A percentile compares a stretch with the other conserved stretches of the same genome.
phyloP scores from a whole-genome alignment of 345 rosid genomes.

The Euphorbia pulcherrima region DNA sequence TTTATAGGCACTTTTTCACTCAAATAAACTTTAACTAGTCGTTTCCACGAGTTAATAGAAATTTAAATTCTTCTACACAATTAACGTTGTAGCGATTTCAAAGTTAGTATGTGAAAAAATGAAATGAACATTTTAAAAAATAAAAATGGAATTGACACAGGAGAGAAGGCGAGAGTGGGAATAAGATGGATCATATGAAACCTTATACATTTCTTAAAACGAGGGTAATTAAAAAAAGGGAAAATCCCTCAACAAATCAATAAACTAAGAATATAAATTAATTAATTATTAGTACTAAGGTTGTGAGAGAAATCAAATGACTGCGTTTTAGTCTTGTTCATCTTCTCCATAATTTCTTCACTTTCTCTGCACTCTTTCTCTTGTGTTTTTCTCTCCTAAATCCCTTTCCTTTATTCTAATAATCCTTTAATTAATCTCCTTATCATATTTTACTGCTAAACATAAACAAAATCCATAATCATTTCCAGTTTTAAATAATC shows the following conservation, averaged over 20 bases:
- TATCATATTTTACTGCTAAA: slow-evolving; percentile 10
- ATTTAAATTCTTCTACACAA: no score
- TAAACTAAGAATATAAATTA: slow-evolving; percentile 6
- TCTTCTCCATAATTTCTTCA: neutral
- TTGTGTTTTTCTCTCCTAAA: slow-evolving; percentile 9
- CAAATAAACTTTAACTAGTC: no score
- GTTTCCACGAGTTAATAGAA: no score
- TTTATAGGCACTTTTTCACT: no score
- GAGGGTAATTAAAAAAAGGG: neutral
- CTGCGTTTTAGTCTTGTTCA: slow-evolving; percentile 16
- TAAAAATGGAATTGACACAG: neutral
- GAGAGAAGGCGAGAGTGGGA: neutral
- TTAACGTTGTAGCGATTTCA: no score
- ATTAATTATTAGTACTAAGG: neutral
- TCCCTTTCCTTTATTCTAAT: slow-evolving; percentile 9
- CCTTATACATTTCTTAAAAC: neutral
- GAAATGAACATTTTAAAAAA: no score
- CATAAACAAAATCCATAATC: slow-evolving; percentile 25
- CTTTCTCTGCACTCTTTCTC: slow-evolving; percentile 11
- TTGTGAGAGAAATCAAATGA: slow-evolving; percentile 23
- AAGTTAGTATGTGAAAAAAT: no score
- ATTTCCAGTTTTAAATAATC: slow-evolving; percentile 28
- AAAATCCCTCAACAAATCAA: slow-evolving; percentile 3
- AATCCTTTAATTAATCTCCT: slow-evolving; percentile 19
- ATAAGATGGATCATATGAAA: neutral